Evolutionary conservation across 2,329 filamentous ascomycete species (phyloP), one percentile per base, ranked within the genome.

Genomic region (Lachnellula willkommii): DNA sequence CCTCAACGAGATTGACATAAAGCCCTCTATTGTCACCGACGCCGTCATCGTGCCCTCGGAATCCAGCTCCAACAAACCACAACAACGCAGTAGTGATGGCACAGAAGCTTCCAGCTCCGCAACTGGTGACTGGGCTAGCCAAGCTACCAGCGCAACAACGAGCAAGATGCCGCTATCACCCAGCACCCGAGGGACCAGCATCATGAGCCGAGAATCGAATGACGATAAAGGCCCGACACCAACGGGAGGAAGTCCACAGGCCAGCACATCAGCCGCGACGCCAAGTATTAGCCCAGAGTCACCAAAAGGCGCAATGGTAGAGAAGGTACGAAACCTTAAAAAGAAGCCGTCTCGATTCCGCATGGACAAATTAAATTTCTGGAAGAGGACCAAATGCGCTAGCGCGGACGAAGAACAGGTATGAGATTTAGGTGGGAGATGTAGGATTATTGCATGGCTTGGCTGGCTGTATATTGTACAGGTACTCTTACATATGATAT

Each of bases 151-250:
- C 63, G 82, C 81, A 8, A 83, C 82, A 1, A 85, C 82, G 1
- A 79, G 81, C 50, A 84, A 83, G 70, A 79, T 84, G 78, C 81
- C 83, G 3, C 71, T 85, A 37, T 85, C 83, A 24, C 83, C 83
- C 2, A 85, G 82, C 66, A 86, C 83, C 2, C 77, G 83, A 65
- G 83, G 82, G 40, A 86, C 83, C 17, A 86, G 83, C 68, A 82
- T 86, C 60, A 78, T 83, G 61, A 85, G 82, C 69, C 76, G 77
- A n/a, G 60, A 60, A 26, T 56, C 36, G 50, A 58, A 49, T 54
- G 56, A 55, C 36, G 24, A 37, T 24, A 26, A 60, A 54, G 39
- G 50, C 24, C 26, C 42, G 35, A 60, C 60, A 36, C 57, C 61
- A 15, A 63, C 56, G 20, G 26, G 36, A 15, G 47, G 53, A 11